These are phyloP conservation scores for Trichophaea hybrida DNA, from an alignment of 2,329 filamentous ascomycete species.

Conservation along the genomic window DNA sequence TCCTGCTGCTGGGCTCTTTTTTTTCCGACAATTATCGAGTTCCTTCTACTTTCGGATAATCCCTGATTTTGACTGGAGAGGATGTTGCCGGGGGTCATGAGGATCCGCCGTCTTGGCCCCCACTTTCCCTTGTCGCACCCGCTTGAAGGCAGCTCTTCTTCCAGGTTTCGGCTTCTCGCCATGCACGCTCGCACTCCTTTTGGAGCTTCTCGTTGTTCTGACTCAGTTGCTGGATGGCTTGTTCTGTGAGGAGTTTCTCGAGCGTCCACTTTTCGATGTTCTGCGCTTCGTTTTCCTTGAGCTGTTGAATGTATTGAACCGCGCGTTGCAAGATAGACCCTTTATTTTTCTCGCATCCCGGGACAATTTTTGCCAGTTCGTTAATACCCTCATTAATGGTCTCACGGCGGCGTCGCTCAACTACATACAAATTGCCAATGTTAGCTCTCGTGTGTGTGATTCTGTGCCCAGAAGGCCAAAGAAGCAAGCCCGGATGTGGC, in stretches of 20 bases:
- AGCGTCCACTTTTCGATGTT: slow-evolving; percentile 91
- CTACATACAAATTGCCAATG: slow-evolving; percentile 36
- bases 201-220: slow-evolving; percentile 78
- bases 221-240: slow-evolving; percentile 77
- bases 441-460: slow-evolving; percentile 22
- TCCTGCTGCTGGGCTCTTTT: not conserved
- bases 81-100: slow-evolving; percentile 16
- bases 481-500: not conserved
- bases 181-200: slow-evolving; percentile 61
- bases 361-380: slow-evolving; percentile 92
- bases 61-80: not conserved
- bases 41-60: slow-evolving; percentile 1
- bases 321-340: slow-evolving; percentile 88
- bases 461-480: not conserved
- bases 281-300: slow-evolving; percentile 85
- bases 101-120: slow-evolving; percentile 17
- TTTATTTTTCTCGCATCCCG: slow-evolving; percentile 97
- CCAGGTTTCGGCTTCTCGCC: slow-evolving; percentile 65
- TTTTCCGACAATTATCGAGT: not conserved
- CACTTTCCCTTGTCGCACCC: slow-evolving; percentile 21
- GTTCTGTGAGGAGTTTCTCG: slow-evolving; percentile 78
- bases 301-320: slow-evolving; percentile 82
- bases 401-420: slow-evolving; percentile 88
- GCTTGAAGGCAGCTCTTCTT: slow-evolving; percentile 39
- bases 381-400: slow-evolving; percentile 99